Base-by-base conservation (phyloP, 306 rosid species). In the Argentina anserina region DNA sequence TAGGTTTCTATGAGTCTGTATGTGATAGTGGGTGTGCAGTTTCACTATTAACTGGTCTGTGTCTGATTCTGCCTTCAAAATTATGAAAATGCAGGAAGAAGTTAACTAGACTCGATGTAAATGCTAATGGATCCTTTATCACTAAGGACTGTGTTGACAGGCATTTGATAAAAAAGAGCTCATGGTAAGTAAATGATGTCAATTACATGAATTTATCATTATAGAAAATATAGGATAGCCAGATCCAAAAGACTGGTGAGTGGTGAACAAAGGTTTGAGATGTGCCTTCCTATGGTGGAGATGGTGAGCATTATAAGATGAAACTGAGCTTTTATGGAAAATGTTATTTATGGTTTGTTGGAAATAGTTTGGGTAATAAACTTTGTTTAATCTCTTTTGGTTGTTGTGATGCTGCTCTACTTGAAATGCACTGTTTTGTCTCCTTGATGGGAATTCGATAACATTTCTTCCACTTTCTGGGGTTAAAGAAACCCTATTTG, bases 91-190 rank as follows among this genome's bases (percentile, higher is more conserved):
- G 81, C 94, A 93, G 98, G 78, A 87, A 93, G 89, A 93, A 90
- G 87, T 81, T 87, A 80, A 82, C 90, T 4, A 89, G 89, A 66
- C 81, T 93, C 60, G 88, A 96, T 31, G 94, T 90, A 69, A 87
- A 84, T 89, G 98, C 98, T 50, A 90, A 89, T 64, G 97, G 94
- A 53, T 84, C 96, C 50, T 76, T 87, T 68, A 63, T 89, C 59
- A 85, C 97, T 20, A 90, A 89, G 88, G 94, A 93, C 65, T 69
- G 83, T 18, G 18, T 82, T 76, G 97, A 87, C 85, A 79, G 89
- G 69, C 82, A 89, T 82, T 74, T 93, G 79, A 87, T 93, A 41
- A 87, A 87, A 76, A 91, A 89, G 74, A 87, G 85, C 78, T 41
- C 83, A 71, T 90, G 98, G 98, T 93, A 81, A 86, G 97, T 79